phyloP scores from a whole-genome alignment of 192 early-diverging fungal species.

The Coemansia sp. region DNA sequence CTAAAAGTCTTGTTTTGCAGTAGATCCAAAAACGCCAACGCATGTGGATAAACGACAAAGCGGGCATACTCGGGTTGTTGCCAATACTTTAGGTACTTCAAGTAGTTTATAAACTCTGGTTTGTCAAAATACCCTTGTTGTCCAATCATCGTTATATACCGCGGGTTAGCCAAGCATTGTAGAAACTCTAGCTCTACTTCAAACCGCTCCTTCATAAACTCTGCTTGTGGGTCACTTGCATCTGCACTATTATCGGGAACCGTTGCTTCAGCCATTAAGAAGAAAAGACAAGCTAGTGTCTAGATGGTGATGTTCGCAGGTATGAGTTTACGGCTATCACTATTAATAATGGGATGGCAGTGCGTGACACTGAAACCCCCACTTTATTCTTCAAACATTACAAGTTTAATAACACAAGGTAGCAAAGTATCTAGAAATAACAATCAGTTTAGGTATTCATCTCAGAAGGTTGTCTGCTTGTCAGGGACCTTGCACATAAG shows the following conservation, averaged over 20 bases:
- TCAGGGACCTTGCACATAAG: too few relatives aligned
- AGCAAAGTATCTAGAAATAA: too few relatives aligned
- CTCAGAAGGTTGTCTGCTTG: too few relatives aligned
- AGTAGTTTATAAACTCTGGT: constrained; percentile 82
- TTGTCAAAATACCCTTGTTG: constrained; percentile 85
- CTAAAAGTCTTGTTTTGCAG: constrained; percentile 82
- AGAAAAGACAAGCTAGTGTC: neutral
- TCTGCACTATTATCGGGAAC: constrained; percentile 1
- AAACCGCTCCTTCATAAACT: constrained; percentile 62
- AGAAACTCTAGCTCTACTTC: constrained; percentile 94
- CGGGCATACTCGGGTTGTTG: constrained; percentile 85
- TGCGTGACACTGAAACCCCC: too few relatives aligned
- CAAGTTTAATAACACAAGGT: too few relatives aligned
- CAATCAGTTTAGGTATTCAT: too few relatives aligned
- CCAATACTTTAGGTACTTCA: constrained; percentile 91
- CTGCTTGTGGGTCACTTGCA: neutral
- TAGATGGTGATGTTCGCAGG: too few relatives aligned
- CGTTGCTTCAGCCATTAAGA: constrained; percentile 13
- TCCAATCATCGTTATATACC: constrained; percentile 88
- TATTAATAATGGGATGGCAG: too few relatives aligned
- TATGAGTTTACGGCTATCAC: too few relatives aligned
- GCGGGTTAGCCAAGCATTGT: constrained; percentile 90
- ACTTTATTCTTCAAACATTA: too few relatives aligned
- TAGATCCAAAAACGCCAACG: constrained; percentile 79
- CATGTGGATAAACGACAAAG: constrained; percentile 87